Evolutionary conservation across 2,329 filamentous ascomycete genomes (phyloP), one percentile per base, ranked within the genome.

Genomic region (Pyrenochaeta sp.): DNA sequence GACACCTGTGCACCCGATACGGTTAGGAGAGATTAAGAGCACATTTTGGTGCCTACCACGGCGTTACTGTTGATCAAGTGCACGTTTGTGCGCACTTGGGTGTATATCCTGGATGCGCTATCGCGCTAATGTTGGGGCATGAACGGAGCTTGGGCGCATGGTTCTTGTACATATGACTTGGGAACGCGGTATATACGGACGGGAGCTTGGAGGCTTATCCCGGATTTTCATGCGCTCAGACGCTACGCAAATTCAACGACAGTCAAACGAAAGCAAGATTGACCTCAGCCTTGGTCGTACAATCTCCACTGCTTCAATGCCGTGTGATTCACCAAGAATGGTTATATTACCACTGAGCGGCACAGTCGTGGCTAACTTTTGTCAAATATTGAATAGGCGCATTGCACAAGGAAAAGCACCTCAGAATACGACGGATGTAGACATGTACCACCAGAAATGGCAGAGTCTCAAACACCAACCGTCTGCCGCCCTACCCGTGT

Each of bases 1-100:
- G 81, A 83, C 60, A 73, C 75, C 9, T 82, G 79, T 63, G 66
- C 78, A 15, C 80, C 77, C 58, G 78, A 79, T 39, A 71, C 74
- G 46, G 67, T 78, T 36, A 60, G 62, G 51, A 67, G 67, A 53
- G 63, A 68, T 51, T 70, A 45, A 63, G 49, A 49, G 46, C 56
- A 45, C 44, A 54, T 56, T 56, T 7, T 53, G 46, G 56, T 59
- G 56, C 49, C 36, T 17, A 45, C 44, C 17, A 45, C 18, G 39
- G 45, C 45, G 39, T 47, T 15, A 29, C 41, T 54, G 53, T 43
- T 46, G 45, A 50, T 32, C 40, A 43, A 21, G 36, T 3, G 54
- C 54, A 54, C 50, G 54, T 55, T n/a, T 54, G 36, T 54, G 48
- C n/a, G n/a, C n/a, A n/a, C n/a, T n/a, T n/a, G n/a, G n/a, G 48